These are phyloP conservation scores for Thalassia testudinum DNA, from an alignment of 116 monocot species.

Conservation along the genomic window DNA sequence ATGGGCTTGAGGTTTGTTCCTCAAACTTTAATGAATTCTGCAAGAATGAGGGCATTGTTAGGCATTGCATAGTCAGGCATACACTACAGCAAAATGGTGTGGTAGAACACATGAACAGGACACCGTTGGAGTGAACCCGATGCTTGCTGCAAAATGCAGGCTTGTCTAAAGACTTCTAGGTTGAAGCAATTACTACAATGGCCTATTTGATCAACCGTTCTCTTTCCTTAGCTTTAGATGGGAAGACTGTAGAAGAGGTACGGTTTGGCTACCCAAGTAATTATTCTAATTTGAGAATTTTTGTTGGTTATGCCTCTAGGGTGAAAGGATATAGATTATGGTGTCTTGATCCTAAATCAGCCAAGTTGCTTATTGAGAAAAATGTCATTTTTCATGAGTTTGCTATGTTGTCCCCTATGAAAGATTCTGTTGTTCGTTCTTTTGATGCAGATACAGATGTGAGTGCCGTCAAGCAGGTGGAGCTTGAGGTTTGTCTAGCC, in stretches of 20 bases:
- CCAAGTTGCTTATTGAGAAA: background rate
- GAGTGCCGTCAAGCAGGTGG: background rate
- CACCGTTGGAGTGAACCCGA: background rate
- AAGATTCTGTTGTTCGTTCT: background rate
- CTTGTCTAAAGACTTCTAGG: slow-evolving; percentile 1
- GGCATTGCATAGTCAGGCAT: background rate
- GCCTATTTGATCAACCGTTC: slow-evolving; percentile 2
- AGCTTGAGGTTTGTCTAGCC: background rate
- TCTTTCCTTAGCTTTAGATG: background rate
- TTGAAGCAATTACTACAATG: background rate
- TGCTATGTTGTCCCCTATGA: no score
- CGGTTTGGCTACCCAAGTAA: background rate
- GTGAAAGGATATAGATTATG: background rate
- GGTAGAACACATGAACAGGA: slow-evolving; percentile 6
- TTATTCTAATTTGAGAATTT: slow-evolving; percentile 3
- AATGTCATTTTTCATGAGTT: background rate
- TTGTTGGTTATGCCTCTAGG: background rate
- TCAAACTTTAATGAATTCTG: slow-evolving; percentile 8
- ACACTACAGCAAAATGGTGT: slow-evolving; percentile 8
- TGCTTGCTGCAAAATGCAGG: slow-evolving; percentile 2
- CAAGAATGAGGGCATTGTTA: slow-evolving; percentile 2
- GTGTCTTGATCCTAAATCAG: background rate
- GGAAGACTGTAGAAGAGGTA: slow-evolving; percentile 2
- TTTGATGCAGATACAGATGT: background rate
- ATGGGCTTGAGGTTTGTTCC: slow-evolving; percentile 7